Evolutionary conservation across 1,139 yeast genomes (phyloP), one percentile per base, ranked within the genome.

Genomic region (Yamadazyma atmosphaerica): DNA sequence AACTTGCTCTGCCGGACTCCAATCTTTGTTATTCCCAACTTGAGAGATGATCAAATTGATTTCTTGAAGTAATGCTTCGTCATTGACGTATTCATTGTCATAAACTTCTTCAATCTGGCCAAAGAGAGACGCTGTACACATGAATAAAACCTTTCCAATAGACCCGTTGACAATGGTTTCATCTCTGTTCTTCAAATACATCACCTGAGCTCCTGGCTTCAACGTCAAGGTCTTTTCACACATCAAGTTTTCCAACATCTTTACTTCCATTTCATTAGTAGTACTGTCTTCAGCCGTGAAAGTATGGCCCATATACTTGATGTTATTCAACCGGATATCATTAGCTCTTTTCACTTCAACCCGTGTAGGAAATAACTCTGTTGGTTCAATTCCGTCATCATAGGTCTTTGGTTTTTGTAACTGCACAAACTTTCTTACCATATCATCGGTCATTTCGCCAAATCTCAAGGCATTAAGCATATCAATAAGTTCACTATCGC

Each of bases 301-400:
- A 1, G 80, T 80, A 1, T 68, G 63, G 5, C 83, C 54, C 0
- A 66, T 60, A 4, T 49, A 39, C 1, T 24, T 17, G 6, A 72
- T 49, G 32, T 51, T 55, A 8, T 47, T 44, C 41, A 89, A 63
- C 42, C 89, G 70, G 25, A 65, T 48, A 22, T 66, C 57, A 53
- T 89, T 89, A 1, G 95, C 88, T 16, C 59, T 45, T 34, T 81
- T 84, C 2, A 89, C 97, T 53, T 87, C 94, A 25, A 69, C 62
- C 49, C 94, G 72, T 0, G 87, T 80, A 0, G 96, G 86, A 54
- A 74, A 88, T 32, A 87, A 63, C 55, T 84, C 94, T 0, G 95
- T 86, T 4, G 96, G 95, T 46, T 72, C 81, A 17, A 88, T 78
- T 0, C 90, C 92, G 60, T 87, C 96, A 0, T 65, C 63, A 51